Conservation (phyloP, 768 basidiomycete species). For the Boletellus ananiceps region DNA sequence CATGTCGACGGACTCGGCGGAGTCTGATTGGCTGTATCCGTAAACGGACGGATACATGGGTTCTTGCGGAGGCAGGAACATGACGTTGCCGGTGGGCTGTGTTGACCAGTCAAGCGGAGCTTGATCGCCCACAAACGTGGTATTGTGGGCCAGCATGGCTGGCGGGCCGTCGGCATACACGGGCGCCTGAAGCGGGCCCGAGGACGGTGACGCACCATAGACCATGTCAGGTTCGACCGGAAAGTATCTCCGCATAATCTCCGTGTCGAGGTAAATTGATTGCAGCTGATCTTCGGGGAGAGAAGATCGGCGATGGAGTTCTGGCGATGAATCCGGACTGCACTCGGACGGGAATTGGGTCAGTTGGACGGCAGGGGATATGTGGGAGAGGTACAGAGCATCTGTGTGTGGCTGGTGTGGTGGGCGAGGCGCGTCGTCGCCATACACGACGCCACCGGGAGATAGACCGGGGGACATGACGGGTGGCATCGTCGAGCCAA, state of each 20-base stretch:
- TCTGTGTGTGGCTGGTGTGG: constrained; percentile 16
- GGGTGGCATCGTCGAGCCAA: constrained; percentile 24
- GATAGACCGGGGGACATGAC: constrained; percentile 2
- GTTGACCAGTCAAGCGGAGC: constrained; percentile 13
- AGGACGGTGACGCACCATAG: constrained; percentile 11
- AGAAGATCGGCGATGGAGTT: constrained; percentile 11
- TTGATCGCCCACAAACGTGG: constrained; percentile 14
- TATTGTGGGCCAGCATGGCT: constrained; percentile 4
- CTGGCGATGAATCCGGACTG: constrained; percentile 11
- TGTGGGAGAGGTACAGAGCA: constrained; percentile 16
- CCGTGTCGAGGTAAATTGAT: constrained; percentile 20
- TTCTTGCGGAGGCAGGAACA: constrained; percentile 17
- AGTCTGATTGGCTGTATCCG: constrained; percentile 17
- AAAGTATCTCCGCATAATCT: constrained; percentile 22
- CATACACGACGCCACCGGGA: no score
- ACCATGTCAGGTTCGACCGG: constrained; percentile 8
- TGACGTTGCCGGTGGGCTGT: constrained; percentile 5
- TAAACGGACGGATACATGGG: constrained; percentile 14
- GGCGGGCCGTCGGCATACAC: constrained; percentile 20
- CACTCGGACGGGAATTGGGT: constrained; percentile 16
- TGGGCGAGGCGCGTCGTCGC: constrained; percentile 4
- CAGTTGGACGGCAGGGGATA: constrained; percentile 17
- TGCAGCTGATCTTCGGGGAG: constrained; percentile 22
- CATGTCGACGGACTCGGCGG: constrained; percentile 18
- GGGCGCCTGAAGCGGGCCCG: constrained; percentile 10